Base-by-base conservation (phyloP, 345 rosid species). In the Anastatica hierochuntica region DNA sequence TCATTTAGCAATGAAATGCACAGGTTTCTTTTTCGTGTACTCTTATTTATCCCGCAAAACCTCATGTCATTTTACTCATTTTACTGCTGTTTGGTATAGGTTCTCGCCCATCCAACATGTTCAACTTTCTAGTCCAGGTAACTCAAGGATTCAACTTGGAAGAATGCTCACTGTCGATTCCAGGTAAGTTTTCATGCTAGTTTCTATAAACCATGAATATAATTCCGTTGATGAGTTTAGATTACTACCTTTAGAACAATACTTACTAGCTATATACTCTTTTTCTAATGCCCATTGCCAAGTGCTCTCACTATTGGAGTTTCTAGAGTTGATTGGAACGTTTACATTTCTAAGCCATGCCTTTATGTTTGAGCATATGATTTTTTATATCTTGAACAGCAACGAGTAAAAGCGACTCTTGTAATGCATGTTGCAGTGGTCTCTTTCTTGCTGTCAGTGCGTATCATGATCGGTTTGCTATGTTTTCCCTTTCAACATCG, bases 1-100 rank as follows among this genome's bases (percentile, higher is more conserved):
- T 29, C 86, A 46, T 92, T 92, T 76, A 78, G 83, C 79, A 85
- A 75, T 72, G 97, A 88, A 68, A 92, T 92, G 98, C 87, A 79
- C 88, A 88, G 97, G 98, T 92, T 63, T 55, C 58, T 51, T 51
- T 40, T 18, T 42, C 60, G 19, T 55, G 42, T 45, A 27, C 26
- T 51, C 49, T 17, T 64, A 53, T 36, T 20, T 39, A 60, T 69
- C 53, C 62, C 37, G 12, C 8, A 37, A 40, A 37, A 19, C 48
- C 35, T 35, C 19, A 33, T 58, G 44, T 44, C 20, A 43, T 35
- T 35, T 29, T 45, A 21, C 62, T 61, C 56, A 46, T 53, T 36
- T 35, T 49, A 20, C 57, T 70, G 49, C 55, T 62, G 48, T 58
- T 63, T 75, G 68, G 60, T 27, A 53, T 62, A 92, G 98, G 90